A percentile compares a stretch with the other conserved stretches of the same genome.
Evolutionary conservation across 305 asterid species (phyloP).

Genomic region (Solanum chacoense): DNA sequence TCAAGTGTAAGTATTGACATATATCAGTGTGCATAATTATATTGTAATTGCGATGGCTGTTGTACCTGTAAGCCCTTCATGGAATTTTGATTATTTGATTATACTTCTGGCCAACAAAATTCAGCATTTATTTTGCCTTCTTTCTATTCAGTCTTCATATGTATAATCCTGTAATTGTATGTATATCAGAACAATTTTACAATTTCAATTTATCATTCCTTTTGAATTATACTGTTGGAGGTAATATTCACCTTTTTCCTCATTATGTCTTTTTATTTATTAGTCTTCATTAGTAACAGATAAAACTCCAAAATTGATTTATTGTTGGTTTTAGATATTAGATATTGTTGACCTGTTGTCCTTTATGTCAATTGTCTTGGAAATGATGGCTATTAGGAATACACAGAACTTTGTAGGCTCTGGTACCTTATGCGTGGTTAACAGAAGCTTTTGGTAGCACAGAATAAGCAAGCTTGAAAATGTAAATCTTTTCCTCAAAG

Average conservation of each 20-base stretch:
- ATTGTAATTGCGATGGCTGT: not conserved
- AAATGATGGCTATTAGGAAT: not conserved
- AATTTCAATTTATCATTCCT: not conserved
- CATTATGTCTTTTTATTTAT: not conserved
- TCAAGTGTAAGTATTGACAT: conserved; percentile 51
- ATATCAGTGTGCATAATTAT: not conserved
- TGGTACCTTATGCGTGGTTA: not conserved
- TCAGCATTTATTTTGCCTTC: not conserved
- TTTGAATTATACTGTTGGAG: not conserved
- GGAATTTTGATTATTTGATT: not conserved
- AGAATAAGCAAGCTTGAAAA: not conserved
- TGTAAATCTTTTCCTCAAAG: not conserved
- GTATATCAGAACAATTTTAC: not conserved
- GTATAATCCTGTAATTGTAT: not conserved
- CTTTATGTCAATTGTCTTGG: not conserved
- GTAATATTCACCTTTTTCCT: not conserved
- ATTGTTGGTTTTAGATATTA: not conserved
- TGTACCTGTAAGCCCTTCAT: not conserved
- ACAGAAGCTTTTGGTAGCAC: not conserved
- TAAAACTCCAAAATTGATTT: not conserved
- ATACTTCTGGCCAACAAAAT: not conserved
- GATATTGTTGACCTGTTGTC: not conserved
- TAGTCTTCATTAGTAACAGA: not conserved
- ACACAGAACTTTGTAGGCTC: not conserved
- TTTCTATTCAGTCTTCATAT: not conserved